phyloP scores from a whole-genome alignment of 768 basidiomycete species.

The Dentipellis fragilis region DNA sequence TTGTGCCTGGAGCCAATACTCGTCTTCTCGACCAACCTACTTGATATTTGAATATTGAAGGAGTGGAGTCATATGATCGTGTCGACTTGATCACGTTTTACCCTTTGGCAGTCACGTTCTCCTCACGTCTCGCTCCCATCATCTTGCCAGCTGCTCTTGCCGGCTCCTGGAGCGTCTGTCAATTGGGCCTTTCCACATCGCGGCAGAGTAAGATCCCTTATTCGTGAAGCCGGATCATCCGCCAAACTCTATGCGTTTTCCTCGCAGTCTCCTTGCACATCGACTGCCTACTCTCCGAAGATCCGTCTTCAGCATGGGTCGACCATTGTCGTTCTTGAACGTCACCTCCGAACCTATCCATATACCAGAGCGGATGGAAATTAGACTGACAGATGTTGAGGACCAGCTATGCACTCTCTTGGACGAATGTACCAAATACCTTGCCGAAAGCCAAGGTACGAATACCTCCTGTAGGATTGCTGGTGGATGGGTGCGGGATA shows the following conservation, averaged over 20 bases:
- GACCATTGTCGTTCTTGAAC: slow-evolving; percentile 2
- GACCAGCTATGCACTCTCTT: slow-evolving; percentile 63
- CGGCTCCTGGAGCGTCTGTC: background rate
- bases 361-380: slow-evolving; percentile 22
- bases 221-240: background rate
- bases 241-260: background rate
- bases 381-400: slow-evolving; percentile 62
- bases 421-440: slow-evolving; percentile 59
- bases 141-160: too few species aligned
- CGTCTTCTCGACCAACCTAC: too few species aligned
- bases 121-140: too few species aligned
- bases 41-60: too few species aligned
- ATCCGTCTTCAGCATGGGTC: slow-evolving; percentile 17
- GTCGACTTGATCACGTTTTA: too few species aligned
- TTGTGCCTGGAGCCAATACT: too few species aligned
- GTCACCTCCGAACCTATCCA: slow-evolving; percentile 17
- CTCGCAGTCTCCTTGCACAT: background rate
- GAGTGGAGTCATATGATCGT: too few species aligned
- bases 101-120: too few species aligned
- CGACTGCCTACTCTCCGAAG: background rate
- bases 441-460: slow-evolving; percentile 42
- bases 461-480: slow-evolving; percentile 78
- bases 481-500: slow-evolving; percentile 98
- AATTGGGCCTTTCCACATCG: background rate
- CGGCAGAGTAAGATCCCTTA: background rate